Percentiles rank a stretch among this genome's conserved stretches.
phyloP scores from a whole-genome alignment of 176 grass and related monocot species.

The Phoenix dactylifera region DNA sequence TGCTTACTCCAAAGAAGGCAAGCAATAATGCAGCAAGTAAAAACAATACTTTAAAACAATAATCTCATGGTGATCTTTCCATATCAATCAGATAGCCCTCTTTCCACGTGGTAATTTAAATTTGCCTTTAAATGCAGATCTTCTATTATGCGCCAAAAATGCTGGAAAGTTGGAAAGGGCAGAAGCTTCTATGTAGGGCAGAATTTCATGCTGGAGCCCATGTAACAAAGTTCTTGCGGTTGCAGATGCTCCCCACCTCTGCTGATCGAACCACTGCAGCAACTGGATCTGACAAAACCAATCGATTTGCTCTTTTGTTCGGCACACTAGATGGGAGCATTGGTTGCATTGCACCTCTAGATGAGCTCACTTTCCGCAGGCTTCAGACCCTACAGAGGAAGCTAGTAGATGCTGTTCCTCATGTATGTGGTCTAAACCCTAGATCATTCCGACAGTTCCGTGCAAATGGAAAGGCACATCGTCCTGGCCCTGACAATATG shows the following conservation, averaged over 20 bases:
- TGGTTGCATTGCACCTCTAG: constrained; percentile 88
- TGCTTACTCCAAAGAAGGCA: no score
- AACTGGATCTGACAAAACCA: constrained; percentile 67
- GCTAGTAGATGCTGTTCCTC: constrained; percentile 62
- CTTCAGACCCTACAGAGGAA: constrained; percentile 76
- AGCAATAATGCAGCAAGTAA: no score
- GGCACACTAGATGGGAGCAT: constrained; percentile 79
- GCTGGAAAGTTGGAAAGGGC: constrained; percentile 95
- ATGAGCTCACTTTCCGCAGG: constrained; percentile 70
- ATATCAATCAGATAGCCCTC: no score
- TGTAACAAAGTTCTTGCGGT: constrained; percentile 70
- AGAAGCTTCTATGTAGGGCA: constrained; percentile 73
- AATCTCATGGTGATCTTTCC: no score
- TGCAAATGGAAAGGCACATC: constrained; percentile 70
- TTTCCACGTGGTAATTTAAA: not conserved
- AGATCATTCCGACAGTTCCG: constrained; percentile 71
- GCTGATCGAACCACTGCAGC: constrained; percentile 26
- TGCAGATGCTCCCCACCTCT: constrained; percentile 63
- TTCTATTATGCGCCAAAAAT: constrained; percentile 94
- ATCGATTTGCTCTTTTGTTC: constrained; percentile 80
- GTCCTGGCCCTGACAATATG: constrained; percentile 83
- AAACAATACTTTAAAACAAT: no score
- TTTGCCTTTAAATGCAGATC: constrained; percentile 36
- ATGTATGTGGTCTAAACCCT: constrained; percentile 74
- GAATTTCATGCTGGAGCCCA: constrained; percentile 82